Base-by-base conservation (phyloP, 768 basidiomycete genomes). In the Lentinula aciculospora region DNA sequence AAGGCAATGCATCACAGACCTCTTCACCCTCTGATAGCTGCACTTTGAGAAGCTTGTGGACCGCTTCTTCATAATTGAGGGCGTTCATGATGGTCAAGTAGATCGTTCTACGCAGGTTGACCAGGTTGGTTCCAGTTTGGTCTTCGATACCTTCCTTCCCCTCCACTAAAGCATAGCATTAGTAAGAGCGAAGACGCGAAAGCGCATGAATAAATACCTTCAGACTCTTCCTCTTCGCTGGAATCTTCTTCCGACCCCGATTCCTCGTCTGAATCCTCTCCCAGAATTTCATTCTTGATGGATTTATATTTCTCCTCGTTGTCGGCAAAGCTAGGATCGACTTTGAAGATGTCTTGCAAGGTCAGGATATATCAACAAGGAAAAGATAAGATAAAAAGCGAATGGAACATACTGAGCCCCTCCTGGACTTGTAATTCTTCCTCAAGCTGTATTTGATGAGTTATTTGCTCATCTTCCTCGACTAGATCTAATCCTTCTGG, bases 31-130 rank as follows among this genome's bases (percentile, higher is more conserved):
- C 94, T 55, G 84, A 77, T 13, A 98, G 74, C 63, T 96, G 89
- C 23, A 99, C 84, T 71, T 96, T 98, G 67, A 98, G 82, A 28
- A 99, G 73, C 69, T 99, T 99, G 73, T 99, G 97, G 0, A 98
- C 95, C 0, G 96, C 96, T 84, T 99, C 97, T 71, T 99, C 97
- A 68, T 94, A 97, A 71, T 92, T 94, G 58, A 98, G 80, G 45
- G 94, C 93, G 67, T 98, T 98, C 96, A 98, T 98, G 77, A 98
- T 96, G 0, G 97, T 97, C 62, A 99, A 74, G 69, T 99, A 99
- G 69, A 99, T 98, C 23, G 84, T 82, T 65, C 94, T 84, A 50
- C 97, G 87, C 50, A 99, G 74, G 71, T 98, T 98, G 70, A 98
- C 94, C 56, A 98, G 75, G 68, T 97, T 97, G 15, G 94, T 97